Evolutionary conservation across 345 rosid genomes (phyloP), one percentile per base, ranked within the genome.

Genomic region (Populus pruinosa): DNA sequence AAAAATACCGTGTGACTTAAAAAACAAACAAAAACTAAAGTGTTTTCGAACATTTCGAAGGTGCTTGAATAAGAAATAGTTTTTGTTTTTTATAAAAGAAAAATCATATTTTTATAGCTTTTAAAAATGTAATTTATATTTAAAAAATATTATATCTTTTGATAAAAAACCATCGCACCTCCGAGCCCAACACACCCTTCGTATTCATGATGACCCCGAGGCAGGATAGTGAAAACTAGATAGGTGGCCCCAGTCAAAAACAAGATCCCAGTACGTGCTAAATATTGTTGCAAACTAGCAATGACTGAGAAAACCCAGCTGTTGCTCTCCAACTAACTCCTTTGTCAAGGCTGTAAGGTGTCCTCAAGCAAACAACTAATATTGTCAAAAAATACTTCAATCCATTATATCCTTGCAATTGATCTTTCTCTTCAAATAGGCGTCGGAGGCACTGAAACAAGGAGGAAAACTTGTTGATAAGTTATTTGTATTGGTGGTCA

Each of bases 251-350:
- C 97, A 90, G 31, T 92, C 97, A 5, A 49, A 43, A 44, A 90
- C 88, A 69, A 92, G 82, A 77, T 88, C 94, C 97, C 94, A 92
- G 62, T 91, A 90, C 9, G 92, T 91, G 18, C 84, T 20, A 23
- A 79, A 2, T 17, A 86, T 73, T 2, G 96, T 87, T 21, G 96
- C 91, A 69, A 75, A 27, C 27, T 27, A 0, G 27, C 27, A 1
- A 27, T 49, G 2, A 70, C 82, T 2, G 93, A 90, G 80, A 88
- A 85, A 55, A 85, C 25, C 87, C 89, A 81, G 92, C 90, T 20
- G 65, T 39, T 41, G 85, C 69, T 79, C 35, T 62, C 94, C 94
- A 90, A 5, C 66, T 25, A 39, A 53, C 6, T 61, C 80, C 84
- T 27, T 64, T 62, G 76, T 81, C 67, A 8, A 89, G 82, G 71